phyloP scores from a whole-genome alignment of 345 rosid genomes.

The Gossypium ekmanianum region DNA sequence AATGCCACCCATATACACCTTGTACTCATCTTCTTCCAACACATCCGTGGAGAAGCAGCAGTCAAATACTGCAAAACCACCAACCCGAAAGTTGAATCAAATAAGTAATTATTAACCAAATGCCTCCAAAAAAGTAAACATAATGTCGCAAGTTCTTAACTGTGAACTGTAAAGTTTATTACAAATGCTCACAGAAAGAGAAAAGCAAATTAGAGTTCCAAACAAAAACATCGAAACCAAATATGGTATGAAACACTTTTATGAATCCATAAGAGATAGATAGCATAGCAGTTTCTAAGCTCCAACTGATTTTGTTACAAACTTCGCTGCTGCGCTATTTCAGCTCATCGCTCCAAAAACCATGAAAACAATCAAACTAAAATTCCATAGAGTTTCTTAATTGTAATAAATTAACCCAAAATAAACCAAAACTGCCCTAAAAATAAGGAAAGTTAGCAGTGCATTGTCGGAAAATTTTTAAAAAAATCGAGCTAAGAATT shows the following conservation, averaged over 20 bases:
- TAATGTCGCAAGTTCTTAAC: not conserved
- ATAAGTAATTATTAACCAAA: not conserved
- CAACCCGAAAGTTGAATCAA: not conserved
- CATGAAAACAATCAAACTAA: not conserved
- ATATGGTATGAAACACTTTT: not conserved
- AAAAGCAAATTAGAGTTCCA: not conserved
- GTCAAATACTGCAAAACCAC: constrained; percentile 73
- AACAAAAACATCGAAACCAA: not conserved
- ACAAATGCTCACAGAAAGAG: not conserved
- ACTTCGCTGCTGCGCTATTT: not conserved
- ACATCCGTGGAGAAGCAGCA: constrained; percentile 95
- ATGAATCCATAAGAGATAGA: not conserved
- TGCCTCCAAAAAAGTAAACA: not conserved
- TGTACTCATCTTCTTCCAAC: constrained; percentile 93
- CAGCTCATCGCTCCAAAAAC: not conserved
- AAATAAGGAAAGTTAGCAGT: constrained; percentile 9
- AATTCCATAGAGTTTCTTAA: not conserved
- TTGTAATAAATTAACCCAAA: not conserved
- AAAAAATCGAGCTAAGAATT: not conserved
- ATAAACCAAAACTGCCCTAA: not conserved
- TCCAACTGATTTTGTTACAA: not conserved
- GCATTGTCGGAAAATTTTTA: constrained; percentile 2
- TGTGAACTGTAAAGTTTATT: not conserved
- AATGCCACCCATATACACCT: constrained; percentile 86
- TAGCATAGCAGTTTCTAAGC: not conserved